phyloP scores from a whole-genome alignment of 1,284 basidiomycete genomes.

The Coniferiporia sulphurascens region DNA sequence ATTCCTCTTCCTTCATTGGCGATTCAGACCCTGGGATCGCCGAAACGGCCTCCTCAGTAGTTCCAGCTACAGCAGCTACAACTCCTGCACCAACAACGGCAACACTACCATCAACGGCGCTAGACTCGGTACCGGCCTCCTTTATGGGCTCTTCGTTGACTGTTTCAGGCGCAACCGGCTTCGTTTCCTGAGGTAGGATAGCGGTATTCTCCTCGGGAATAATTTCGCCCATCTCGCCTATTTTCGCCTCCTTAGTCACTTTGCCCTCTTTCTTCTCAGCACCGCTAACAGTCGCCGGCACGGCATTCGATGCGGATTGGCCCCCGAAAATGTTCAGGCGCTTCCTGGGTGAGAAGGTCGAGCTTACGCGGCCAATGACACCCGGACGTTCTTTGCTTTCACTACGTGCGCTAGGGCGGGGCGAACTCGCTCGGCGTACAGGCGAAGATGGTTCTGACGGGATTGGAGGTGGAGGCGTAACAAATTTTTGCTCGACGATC shows the following conservation, averaged over 20 bases:
- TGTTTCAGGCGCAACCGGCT: not conserved
- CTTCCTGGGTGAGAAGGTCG: constrained; percentile 13
- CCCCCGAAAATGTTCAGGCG: constrained; percentile 14
- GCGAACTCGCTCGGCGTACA: constrained; percentile 10
- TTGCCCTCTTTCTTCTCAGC: constrained; percentile 4
- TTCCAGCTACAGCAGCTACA: not conserved
- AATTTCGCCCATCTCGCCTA: constrained; percentile 14
- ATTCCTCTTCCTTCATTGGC: not conserved
- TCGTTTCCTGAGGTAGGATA: not conserved
- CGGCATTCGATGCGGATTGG: not conserved
- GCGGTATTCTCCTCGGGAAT: constrained; percentile 5
- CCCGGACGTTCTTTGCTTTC: constrained; percentile 6
- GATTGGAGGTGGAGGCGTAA: constrained; percentile 34
- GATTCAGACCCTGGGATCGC: not conserved
- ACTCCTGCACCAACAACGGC: constrained; percentile 3
- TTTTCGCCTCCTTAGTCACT: not conserved
- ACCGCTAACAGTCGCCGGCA: not conserved
- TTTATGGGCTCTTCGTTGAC: not conserved
- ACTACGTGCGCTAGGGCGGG: constrained; percentile 9
- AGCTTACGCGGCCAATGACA: constrained; percentile 8
- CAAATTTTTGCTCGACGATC: constrained; percentile 57
- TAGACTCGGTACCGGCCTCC: not conserved
- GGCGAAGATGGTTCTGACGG: constrained; percentile 23
- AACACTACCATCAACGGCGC: not conserved
- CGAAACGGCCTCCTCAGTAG: not conserved